Conservation (phyloP, 2,329 filamentous ascomycete species). For the Bisporella sp. region DNA sequence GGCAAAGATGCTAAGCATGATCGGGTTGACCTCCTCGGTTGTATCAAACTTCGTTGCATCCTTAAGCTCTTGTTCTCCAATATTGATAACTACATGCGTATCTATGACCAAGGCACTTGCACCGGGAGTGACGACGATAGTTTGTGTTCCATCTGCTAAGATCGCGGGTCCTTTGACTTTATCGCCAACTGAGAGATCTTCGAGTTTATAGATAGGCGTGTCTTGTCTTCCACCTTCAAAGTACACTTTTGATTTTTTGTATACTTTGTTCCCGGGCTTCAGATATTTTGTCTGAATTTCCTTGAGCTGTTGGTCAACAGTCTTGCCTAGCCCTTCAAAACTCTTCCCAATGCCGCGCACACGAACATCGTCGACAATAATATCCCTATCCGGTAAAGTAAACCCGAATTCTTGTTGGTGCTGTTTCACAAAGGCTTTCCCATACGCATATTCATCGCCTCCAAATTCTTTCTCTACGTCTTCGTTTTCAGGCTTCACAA, state of each 20-base stretch:
- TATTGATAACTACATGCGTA: constrained; percentile 85
- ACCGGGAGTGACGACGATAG: constrained; percentile 79
- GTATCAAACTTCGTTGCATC: constrained; percentile 29
- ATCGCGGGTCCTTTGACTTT: constrained; percentile 75
- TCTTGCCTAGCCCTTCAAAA: constrained; percentile 71
- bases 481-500: constrained; percentile 62
- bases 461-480: constrained; percentile 52
- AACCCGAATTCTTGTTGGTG: constrained; percentile 94
- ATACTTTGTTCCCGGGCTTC: constrained; percentile 45
- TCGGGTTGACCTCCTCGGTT: constrained; percentile 58
- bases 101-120: constrained; percentile 71
- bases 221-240: constrained; percentile 74
- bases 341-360: constrained; percentile 86
- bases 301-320: constrained; percentile 76
- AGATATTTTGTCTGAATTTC: constrained; percentile 51
- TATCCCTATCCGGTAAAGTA: constrained; percentile 74
- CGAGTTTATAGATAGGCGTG: constrained; percentile 78
- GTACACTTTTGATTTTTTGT: constrained; percentile 66
- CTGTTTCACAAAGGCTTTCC: constrained; percentile 75
- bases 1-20: constrained; percentile 71
- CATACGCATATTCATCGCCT: constrained; percentile 75
- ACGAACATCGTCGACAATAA: constrained; percentile 85
- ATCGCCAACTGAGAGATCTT: constrained; percentile 65
- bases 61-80: constrained; percentile 49
- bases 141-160: constrained; percentile 82